Conservation (phyloP, 306 rosid genomes). For the Hippophae rhamnoides region DNA sequence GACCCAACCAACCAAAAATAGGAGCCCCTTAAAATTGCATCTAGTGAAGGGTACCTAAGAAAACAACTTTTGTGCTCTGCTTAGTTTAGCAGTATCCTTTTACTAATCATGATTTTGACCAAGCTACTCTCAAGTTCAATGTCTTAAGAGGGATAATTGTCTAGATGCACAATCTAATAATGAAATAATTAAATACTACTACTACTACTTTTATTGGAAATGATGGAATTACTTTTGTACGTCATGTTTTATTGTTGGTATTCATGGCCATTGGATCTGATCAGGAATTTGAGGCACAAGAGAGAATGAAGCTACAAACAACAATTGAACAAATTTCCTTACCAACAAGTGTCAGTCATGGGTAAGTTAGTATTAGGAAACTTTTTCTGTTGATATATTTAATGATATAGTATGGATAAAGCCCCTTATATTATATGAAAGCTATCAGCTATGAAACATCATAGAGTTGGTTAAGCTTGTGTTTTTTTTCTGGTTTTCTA, state of each 20-base stretch:
- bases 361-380: slow-evolving; percentile 44
- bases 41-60: too few species aligned
- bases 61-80: too few species aligned
- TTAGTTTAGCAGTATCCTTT: too few species aligned
- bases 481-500: too few species aligned
- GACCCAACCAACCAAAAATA: too few species aligned
- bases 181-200: not conserved
- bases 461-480: not conserved
- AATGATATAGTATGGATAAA: not conserved
- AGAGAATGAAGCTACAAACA: slow-evolving; percentile 81
- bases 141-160: not conserved
- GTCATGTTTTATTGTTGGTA: not conserved
- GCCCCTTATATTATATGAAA: not conserved
- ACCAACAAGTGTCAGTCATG: slow-evolving; percentile 63
- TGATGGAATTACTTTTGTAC: not conserved
- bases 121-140: not conserved
- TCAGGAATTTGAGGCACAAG: slow-evolving; percentile 88
- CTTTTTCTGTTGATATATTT: not conserved
- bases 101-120: too few species aligned
- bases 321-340: slow-evolving; percentile 60
- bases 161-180: too few species aligned
- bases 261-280: slow-evolving; percentile 17
- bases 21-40: too few species aligned
- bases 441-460: not conserved
- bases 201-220: not conserved